Conservation (phyloP, 352 stramenopile genomes). For the Pythium diclinum region DNA sequence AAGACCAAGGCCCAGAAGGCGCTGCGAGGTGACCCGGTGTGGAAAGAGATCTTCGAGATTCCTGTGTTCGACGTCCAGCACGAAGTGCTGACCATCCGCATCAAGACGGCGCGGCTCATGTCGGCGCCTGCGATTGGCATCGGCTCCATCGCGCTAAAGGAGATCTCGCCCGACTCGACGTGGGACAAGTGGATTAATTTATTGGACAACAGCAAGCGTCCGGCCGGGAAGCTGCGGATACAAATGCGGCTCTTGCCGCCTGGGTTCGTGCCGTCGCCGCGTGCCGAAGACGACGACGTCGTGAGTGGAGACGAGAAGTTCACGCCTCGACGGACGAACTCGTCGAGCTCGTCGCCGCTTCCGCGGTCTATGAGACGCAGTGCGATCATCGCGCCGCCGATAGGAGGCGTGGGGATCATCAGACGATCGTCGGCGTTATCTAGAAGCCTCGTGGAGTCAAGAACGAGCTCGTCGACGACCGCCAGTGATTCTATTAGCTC, state of each 20-base stretch:
- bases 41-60: constrained; percentile 82
- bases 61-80: constrained; percentile 37
- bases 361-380: constrained; percentile 9
- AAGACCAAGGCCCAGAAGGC: constrained; percentile 72
- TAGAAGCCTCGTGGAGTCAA: constrained; percentile 18
- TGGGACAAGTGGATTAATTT: constrained; percentile 64
- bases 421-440: constrained; percentile 19
- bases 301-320: constrained; percentile 13
- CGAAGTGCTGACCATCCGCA: constrained; percentile 65
- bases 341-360: constrained; percentile 1
- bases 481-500: constrained; percentile 28
- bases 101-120: constrained; percentile 73
- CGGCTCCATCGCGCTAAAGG: constrained; percentile 42
- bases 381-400: constrained; percentile 13
- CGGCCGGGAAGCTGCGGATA: constrained; percentile 57
- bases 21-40: constrained; percentile 43
- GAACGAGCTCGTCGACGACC: constrained; percentile 21
- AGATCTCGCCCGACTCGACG: constrained; percentile 43
- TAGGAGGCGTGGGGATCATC: constrained; percentile 8
- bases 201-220: constrained; percentile 41
- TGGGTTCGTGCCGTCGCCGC: not conserved
- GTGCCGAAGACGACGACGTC: constrained; percentile 1
- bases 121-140: constrained; percentile 51
- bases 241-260: constrained; percentile 50
- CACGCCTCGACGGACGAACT: constrained; percentile 11